phyloP scores from a whole-genome alignment of 257 asterid genomes.

The Penstemon davidsonii region DNA sequence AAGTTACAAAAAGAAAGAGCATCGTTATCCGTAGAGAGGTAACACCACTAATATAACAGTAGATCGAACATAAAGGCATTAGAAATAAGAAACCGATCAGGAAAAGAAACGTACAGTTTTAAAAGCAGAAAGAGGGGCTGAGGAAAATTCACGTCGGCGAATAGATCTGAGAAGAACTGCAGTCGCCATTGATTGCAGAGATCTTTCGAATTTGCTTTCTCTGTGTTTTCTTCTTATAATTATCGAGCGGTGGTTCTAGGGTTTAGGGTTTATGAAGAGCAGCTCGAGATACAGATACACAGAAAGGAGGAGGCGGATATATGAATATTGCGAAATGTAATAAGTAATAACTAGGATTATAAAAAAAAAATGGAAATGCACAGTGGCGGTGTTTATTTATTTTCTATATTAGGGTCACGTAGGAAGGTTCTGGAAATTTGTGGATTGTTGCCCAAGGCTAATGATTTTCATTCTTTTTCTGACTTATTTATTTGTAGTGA shows the following conservation, averaged over 20 bases:
- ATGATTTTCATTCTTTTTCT: too few relatives aligned
- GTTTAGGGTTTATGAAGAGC: conserved; percentile 52
- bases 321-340: too few relatives aligned
- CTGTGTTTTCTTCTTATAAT: neutral
- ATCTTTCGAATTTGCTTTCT: neutral
- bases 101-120: conserved; percentile 36
- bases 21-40: neutral
- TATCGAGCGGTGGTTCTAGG: conserved; percentile 26
- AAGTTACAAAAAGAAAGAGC: neutral
- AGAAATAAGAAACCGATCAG: too few relatives aligned
- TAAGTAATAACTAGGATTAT: too few relatives aligned
- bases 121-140: conserved; percentile 44
- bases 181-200: conserved; percentile 43
- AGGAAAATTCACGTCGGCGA: conserved; percentile 59
- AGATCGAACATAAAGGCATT: neutral
- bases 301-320: conserved; percentile 7
- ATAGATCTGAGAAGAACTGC: conserved; percentile 59
- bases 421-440: too few relatives aligned
- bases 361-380: too few relatives aligned
- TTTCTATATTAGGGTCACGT: too few relatives aligned
- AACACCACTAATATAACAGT: neutral
- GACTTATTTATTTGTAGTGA: too few relatives aligned
- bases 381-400: too few relatives aligned
- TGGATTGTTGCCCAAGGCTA: too few relatives aligned
- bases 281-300: neutral